Evolutionary conservation across 495 filamentous ascomycete species (phyloP).

Genomic region (Astrothelium subdiscretum): DNA sequence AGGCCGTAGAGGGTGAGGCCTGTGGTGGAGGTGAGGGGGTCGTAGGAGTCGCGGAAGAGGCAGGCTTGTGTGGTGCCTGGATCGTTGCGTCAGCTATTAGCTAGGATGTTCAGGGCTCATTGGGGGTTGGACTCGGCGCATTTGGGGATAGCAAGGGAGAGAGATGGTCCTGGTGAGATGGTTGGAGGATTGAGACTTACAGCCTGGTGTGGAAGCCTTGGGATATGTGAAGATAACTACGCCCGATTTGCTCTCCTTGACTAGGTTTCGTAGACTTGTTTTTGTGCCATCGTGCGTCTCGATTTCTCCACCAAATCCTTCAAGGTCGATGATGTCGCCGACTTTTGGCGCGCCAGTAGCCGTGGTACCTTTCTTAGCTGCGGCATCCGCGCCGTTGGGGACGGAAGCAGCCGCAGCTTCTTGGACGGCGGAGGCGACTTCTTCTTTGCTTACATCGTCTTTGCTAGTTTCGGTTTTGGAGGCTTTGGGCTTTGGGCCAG

Average conservation of each 20-base stretch:
- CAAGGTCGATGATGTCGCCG: conserved; percentile 49
- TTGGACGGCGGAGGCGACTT: conserved; percentile 17
- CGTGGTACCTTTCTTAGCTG: conserved; percentile 18
- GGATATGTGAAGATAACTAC: conserved; percentile 94
- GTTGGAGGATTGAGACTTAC: conserved; percentile 45
- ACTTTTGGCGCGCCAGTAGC: conserved; percentile 26
- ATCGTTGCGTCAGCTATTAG: background rate
- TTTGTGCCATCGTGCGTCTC: conserved; percentile 72
- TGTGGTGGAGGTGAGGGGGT: conserved; percentile 53
- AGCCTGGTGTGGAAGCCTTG: conserved; percentile 87
- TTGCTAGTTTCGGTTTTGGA: conserved; percentile 23
- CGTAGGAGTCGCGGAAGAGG: conserved; percentile 75
- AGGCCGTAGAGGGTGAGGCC: conserved; percentile 83
- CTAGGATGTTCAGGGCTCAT: background rate
- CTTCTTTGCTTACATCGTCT: conserved; percentile 22
- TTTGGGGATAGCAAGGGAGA: background rate
- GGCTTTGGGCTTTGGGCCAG: conserved; percentile 36
- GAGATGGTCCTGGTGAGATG: background rate
- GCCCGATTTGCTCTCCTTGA: conserved; percentile 71
- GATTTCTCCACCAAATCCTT: conserved; percentile 70
- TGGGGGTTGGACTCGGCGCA: background rate
- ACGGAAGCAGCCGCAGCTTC: conserved; percentile 18
- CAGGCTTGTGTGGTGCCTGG: conserved; percentile 87
- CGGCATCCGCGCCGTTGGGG: conserved; percentile 18
- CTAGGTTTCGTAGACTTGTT: conserved; percentile 62